These are phyloP conservation scores for Corchorus capsularis DNA, from an alignment of 345 rosid species.

Conservation along the genomic window DNA sequence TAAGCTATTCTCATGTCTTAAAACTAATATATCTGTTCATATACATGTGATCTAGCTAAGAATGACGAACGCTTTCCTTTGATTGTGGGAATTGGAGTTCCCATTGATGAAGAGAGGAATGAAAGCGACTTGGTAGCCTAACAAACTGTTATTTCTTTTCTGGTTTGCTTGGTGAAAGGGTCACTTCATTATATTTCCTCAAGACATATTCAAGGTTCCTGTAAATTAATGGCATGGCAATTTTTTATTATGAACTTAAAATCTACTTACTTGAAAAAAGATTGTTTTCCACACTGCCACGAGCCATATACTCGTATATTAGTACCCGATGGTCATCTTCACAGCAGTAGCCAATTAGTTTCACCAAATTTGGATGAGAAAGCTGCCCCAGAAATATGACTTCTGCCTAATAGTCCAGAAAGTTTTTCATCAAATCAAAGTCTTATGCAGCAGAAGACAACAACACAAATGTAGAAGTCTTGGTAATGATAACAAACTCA, in stretches of 20 bases:
- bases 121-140: background rate
- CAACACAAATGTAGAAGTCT: background rate
- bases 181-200: background rate
- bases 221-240: background rate
- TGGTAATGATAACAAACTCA: background rate
- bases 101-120: background rate
- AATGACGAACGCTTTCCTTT: background rate
- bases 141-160: background rate
- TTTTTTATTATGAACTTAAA: background rate
- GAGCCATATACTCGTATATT: constrained; percentile 88
- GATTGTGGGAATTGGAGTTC: background rate
- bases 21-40: background rate
- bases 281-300: constrained; percentile 90
- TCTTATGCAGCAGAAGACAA: background rate
- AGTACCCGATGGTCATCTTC: constrained; percentile 84
- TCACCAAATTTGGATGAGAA: constrained; percentile 94
- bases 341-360: constrained; percentile 91
- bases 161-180: background rate
- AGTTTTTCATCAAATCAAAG: constrained; percentile 17
- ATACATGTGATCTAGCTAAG: background rate
- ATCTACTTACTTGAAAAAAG: constrained; percentile 77
- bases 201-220: background rate
- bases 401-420: constrained; percentile 67
- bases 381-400: constrained; percentile 97
- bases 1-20: too few species aligned